These are phyloP conservation scores for Boletus sp. DNA, from an alignment of 1,284 basidiomycete genomes.

Conservation along the genomic window DNA sequence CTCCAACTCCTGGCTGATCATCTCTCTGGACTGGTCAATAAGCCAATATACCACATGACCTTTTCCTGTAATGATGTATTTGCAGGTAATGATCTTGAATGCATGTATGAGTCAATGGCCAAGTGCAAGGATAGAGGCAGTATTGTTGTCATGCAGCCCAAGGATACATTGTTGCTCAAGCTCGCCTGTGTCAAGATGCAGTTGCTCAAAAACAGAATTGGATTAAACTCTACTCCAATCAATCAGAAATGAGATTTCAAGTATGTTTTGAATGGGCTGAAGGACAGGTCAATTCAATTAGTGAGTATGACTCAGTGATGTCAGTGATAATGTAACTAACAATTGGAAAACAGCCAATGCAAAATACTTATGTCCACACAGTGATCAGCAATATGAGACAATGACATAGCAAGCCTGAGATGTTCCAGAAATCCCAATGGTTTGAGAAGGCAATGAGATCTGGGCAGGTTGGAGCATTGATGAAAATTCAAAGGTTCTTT, in stretches of 20 bases:
- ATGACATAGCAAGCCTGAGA: no score
- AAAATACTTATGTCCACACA: not conserved
- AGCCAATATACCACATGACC: not conserved
- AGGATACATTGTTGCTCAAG: constrained; percentile 2
- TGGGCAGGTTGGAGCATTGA: not conserved
- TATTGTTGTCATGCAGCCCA: not conserved
- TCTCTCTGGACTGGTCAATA: not conserved
- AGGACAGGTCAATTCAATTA: not conserved
- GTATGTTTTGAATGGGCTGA: not conserved
- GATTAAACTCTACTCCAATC: not conserved
- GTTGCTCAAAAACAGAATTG: not conserved
- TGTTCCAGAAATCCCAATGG: no score
- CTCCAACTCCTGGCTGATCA: not conserved
- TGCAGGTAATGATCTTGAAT: no score
- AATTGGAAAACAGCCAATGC: not conserved
- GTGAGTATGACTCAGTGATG: not conserved
- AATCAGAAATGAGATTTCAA: not conserved
- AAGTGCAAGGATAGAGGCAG: not conserved
- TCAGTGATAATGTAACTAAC: not conserved
- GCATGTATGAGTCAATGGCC: not conserved
- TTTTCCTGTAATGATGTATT: not conserved
- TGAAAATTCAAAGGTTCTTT: not conserved
- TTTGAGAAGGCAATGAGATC: no score
- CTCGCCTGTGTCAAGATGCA: not conserved
- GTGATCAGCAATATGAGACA: not conserved